These are phyloP conservation scores for Nidularia sp. DNA, from an alignment of 768 basidiomycete species.

Conservation along the genomic window DNA sequence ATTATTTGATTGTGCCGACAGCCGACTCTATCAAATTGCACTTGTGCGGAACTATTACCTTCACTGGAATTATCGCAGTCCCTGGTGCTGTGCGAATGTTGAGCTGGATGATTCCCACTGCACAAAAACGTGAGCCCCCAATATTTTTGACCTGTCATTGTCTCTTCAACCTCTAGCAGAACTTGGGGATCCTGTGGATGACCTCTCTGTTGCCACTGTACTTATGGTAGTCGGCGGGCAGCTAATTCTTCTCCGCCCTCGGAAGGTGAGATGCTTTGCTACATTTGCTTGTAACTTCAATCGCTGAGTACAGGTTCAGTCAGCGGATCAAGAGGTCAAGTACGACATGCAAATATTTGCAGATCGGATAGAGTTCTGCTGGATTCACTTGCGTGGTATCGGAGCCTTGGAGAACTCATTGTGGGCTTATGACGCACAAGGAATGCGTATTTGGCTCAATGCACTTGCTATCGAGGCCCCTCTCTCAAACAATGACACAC, in stretches of 20 bases:
- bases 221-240: constrained; percentile 94
- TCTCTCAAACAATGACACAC: constrained; percentile 28
- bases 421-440: constrained; percentile 93
- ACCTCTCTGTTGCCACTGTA: constrained; percentile 90
- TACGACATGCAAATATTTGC: constrained; percentile 98
- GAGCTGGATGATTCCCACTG: constrained; percentile 95
- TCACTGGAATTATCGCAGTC: constrained; percentile 81
- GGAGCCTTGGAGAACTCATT: constrained; percentile 93
- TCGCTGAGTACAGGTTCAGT: constrained; percentile 32
- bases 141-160: background rate
- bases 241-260: constrained; percentile 81
- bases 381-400: constrained; percentile 95
- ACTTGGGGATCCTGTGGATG: constrained; percentile 90
- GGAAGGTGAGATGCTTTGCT: constrained; percentile 56
- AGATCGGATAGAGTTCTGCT: constrained; percentile 96
- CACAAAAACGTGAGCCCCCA: constrained; percentile 78
- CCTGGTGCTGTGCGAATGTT: constrained; percentile 84
- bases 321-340: constrained; percentile 83
- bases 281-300: background rate
- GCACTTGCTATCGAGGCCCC: constrained; percentile 83
- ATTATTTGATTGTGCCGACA: constrained; percentile 88
- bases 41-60: constrained; percentile 92
- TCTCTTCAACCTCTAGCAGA: constrained; percentile 37
- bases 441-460: constrained; percentile 92
- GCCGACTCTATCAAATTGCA: constrained; percentile 80